Conservation (phyloP, 1,284 basidiomycete genomes). For the Apiotrichum akiyoshidainum region DNA sequence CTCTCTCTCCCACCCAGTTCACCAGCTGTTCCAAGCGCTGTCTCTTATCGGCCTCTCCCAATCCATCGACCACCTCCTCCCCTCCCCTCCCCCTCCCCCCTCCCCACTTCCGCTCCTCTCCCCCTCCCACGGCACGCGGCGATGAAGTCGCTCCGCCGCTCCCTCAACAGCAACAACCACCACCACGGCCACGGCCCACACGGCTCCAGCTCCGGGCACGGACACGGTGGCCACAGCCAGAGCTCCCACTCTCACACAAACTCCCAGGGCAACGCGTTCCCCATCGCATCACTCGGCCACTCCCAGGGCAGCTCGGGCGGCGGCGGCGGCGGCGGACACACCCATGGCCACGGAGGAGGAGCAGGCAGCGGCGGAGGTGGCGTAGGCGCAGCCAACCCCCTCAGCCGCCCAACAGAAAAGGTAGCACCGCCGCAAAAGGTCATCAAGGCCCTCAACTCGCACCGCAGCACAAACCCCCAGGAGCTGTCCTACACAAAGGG, state of each 20-base stretch:
- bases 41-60: too few species aligned
- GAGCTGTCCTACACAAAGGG: conserved; percentile 89
- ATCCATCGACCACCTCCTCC: not conserved
- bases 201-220: conserved; percentile 4
- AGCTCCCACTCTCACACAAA: conserved; percentile 9
- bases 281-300: not conserved
- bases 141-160: conserved; percentile 85
- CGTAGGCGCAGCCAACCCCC: conserved; percentile 52
- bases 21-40: too few species aligned
- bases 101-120: not conserved
- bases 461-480: conserved; percentile 71
- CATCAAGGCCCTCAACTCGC: conserved; percentile 74
- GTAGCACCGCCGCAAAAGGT: conserved; percentile 89
- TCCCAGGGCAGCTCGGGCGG: not conserved
- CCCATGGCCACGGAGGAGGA: conserved; percentile 1
- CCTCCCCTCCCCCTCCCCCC: not conserved
- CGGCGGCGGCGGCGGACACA: not conserved
- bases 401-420: conserved; percentile 66
- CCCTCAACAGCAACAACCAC: conserved; percentile 62
- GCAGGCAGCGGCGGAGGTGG: conserved; percentile 17
- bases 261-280: conserved; percentile 49
- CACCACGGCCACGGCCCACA: conserved; percentile 19
- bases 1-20: too few species aligned
- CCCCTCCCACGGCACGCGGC: not conserved
- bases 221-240: not conserved